phyloP scores from a whole-genome alignment of 495 filamentous ascomycete genomes.

The Polyplosphaeria fusca region DNA sequence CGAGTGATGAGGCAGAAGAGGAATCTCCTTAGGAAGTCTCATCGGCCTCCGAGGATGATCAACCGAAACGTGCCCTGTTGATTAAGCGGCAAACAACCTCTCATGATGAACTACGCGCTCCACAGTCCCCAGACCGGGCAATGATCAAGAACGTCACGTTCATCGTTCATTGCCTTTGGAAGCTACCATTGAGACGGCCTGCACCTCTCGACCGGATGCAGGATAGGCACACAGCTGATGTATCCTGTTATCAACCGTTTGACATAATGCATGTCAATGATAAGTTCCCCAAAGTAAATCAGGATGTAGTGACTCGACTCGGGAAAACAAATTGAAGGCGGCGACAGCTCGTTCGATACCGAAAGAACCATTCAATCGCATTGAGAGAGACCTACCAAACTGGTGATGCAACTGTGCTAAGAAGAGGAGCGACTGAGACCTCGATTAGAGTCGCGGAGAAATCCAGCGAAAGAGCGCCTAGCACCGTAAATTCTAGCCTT shows the following conservation, averaged over 20 bases:
- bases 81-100: neutral
- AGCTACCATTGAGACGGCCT: slow-evolving; percentile 13
- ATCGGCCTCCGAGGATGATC: slow-evolving; percentile 2
- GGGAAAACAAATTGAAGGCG: slow-evolving; percentile 14
- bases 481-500: no score
- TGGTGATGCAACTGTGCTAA: neutral
- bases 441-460: neutral
- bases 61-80: neutral
- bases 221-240: neutral
- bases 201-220: slow-evolving; percentile 19
- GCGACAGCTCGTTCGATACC: slow-evolving; percentile 9
- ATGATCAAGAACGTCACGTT: slow-evolving; percentile 13
- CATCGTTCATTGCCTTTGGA: slow-evolving; percentile 7
- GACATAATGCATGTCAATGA: slow-evolving; percentile 18
- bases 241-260: slow-evolving; percentile 11
- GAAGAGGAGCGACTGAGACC: neutral
- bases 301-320: slow-evolving; percentile 3
- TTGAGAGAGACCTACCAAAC: neutral
- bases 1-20: neutral
- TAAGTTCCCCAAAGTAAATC: slow-evolving; percentile 10
- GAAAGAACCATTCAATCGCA: neutral
- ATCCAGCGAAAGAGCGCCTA: slow-evolving; percentile 4
- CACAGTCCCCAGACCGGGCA: neutral
- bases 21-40: slow-evolving; percentile 25
- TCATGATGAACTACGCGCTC: neutral